phyloP scores from a whole-genome alignment of 2,329 filamentous ascomycete genomes.

The Eurotiales sp. region DNA sequence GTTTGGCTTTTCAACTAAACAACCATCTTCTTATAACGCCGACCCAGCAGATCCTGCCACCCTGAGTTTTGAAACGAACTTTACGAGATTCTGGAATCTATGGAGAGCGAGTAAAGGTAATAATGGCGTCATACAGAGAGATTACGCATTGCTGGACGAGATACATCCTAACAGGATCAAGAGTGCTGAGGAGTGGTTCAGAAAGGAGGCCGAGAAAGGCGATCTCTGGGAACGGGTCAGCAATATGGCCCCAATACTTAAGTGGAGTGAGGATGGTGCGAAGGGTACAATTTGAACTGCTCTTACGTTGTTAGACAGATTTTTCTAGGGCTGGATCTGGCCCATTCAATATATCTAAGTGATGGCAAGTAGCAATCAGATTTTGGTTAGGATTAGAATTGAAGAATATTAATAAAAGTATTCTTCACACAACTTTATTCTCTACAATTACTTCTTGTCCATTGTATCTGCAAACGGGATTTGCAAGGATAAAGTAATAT shows the following conservation, averaged over 20 bases:
- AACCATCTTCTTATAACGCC: neutral
- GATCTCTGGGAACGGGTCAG: constrained; percentile 1
- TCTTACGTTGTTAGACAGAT: no score
- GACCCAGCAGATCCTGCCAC: constrained; percentile 32
- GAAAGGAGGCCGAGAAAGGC: neutral
- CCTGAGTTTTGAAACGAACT: constrained; percentile 46
- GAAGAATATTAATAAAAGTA: no score
- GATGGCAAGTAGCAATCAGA: no score
- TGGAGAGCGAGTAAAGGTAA: constrained; percentile 44
- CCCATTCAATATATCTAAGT: no score
- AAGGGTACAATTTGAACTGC: no score
- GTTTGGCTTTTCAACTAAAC: no score
- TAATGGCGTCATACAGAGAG: constrained; percentile 40
- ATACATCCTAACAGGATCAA: constrained; percentile 50
- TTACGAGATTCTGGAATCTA: constrained; percentile 50
- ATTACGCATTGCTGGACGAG: constrained; percentile 50
- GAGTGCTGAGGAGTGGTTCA: constrained; percentile 50
- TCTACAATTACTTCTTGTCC: no score
- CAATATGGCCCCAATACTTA: constrained; percentile 3
- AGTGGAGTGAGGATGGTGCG: constrained; percentile 1
- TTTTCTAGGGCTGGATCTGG: no score
- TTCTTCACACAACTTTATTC: no score
- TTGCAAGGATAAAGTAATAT: no score
- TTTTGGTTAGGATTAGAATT: no score
- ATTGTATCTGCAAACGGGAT: no score